phyloP scores from a whole-genome alignment of 1,284 basidiomycete genomes.

The Ustilago sp. region DNA sequence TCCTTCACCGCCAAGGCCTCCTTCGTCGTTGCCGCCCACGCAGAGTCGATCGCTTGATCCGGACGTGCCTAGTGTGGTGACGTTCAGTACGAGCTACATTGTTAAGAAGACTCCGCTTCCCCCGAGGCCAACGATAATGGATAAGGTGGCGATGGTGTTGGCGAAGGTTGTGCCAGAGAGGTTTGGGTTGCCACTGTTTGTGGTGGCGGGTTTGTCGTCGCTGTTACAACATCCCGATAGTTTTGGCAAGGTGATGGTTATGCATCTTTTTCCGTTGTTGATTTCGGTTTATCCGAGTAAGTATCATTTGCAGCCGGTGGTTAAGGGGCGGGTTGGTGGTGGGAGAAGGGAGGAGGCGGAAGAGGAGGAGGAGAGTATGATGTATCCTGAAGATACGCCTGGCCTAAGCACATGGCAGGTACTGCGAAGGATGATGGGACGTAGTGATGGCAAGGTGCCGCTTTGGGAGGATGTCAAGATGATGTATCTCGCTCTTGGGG shows the following conservation, averaged over 20 bases:
- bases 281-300: constrained; percentile 71
- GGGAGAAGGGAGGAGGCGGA: neutral
- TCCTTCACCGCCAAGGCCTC: neutral
- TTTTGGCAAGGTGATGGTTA: constrained; percentile 75
- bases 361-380: neutral
- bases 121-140: constrained; percentile 24
- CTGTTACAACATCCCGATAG: constrained; percentile 74
- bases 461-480: constrained; percentile 26
- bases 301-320: constrained; percentile 5
- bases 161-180: constrained; percentile 24
- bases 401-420: constrained; percentile 1
- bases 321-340: neutral
- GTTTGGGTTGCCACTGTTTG: constrained; percentile 64
- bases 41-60: constrained; percentile 18
- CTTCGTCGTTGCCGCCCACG: constrained; percentile 12
- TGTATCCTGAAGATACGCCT: neutral
- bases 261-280: constrained; percentile 76
- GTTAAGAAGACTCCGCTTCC: constrained; percentile 28
- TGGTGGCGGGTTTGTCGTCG: constrained; percentile 73
- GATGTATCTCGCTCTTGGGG: constrained; percentile 29
- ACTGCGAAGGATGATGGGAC: constrained; percentile 19
- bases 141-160: constrained; percentile 21
- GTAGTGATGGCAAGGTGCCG: constrained; percentile 7
- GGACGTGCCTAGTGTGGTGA: constrained; percentile 5
- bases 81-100: constrained; percentile 16